Conservation (phyloP, 805 yeast genomes). For the Wickerhamiella azyma region DNA sequence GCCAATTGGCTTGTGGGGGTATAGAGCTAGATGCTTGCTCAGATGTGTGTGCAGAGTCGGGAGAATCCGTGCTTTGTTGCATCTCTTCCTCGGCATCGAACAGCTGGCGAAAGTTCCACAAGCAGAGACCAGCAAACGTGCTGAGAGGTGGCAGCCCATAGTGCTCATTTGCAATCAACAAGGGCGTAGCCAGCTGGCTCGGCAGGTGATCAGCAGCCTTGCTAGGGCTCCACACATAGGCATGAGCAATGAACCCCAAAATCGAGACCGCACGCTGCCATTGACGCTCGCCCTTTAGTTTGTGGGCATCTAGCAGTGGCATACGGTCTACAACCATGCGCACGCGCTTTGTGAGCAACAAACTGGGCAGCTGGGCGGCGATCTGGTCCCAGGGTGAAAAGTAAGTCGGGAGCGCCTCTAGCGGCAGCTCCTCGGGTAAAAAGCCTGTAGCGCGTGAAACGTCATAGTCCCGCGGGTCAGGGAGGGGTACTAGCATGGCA, state of each 20-base stretch:
- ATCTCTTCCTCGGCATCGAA: slow-evolving; percentile 18
- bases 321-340: slow-evolving; percentile 50
- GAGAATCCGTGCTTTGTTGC: not conserved
- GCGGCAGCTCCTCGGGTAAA: slow-evolving; percentile 56
- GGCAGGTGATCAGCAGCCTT: slow-evolving; percentile 46
- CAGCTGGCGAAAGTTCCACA: slow-evolving; percentile 73
- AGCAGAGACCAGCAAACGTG: slow-evolving; percentile 73
- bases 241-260: slow-evolving; percentile 70
- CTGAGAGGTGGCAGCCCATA: slow-evolving; percentile 75
- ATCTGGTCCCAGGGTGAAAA: slow-evolving; percentile 68
- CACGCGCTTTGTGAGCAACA: slow-evolving; percentile 51
- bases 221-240: slow-evolving; percentile 76
- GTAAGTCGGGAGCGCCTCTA: slow-evolving; percentile 46
- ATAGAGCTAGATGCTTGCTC: not conserved
- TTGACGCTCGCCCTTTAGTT: slow-evolving; percentile 35
- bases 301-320: slow-evolving; percentile 40
- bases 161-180: slow-evolving; percentile 40
- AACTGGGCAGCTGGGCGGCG: slow-evolving; percentile 53
- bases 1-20: slow-evolving; percentile 9
- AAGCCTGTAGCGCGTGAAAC: slow-evolving; percentile 65
- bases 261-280: slow-evolving; percentile 70
- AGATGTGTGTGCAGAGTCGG: not conserved
- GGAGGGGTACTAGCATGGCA: slow-evolving; percentile 28
- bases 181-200: slow-evolving; percentile 52
- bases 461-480: slow-evolving; percentile 49